Evolutionary conservation across 768 basidiomycete species (phyloP).

Genomic region (Gloeopeniophorella convolvens): DNA sequence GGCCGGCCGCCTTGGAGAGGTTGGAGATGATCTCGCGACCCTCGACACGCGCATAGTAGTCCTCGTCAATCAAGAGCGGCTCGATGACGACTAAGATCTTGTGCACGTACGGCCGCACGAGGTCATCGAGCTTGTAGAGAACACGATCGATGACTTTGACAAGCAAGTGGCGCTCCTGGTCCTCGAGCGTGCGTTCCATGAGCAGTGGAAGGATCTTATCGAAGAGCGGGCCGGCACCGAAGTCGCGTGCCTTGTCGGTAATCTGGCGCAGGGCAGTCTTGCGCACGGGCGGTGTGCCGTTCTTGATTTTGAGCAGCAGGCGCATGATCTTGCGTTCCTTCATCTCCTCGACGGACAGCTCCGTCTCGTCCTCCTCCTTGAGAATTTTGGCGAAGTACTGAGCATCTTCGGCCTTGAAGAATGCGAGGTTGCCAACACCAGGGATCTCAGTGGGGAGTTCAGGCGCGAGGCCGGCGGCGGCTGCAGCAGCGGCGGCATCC

Average conservation of each 20-base stretch:
- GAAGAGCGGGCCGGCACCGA: slow-evolving; percentile 95
- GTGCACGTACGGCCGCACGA: slow-evolving; percentile 98
- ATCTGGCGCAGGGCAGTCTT: slow-evolving; percentile 98
- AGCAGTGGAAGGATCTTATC: slow-evolving; percentile 97
- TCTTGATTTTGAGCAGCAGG: slow-evolving; percentile 95
- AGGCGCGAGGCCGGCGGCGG: slow-evolving; percentile 86
- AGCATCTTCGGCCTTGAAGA: slow-evolving; percentile 98
- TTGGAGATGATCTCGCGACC: slow-evolving; percentile 99
- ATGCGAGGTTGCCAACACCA: slow-evolving; percentile 92
- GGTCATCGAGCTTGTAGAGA: slow-evolving; percentile 96
- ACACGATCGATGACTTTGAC: slow-evolving; percentile 99
- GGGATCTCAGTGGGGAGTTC: slow-evolving; percentile 97
- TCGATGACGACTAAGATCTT: slow-evolving; percentile 99
- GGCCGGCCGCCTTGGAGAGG: slow-evolving; percentile 95
- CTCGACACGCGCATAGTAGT: slow-evolving; percentile 94
- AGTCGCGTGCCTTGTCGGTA: slow-evolving; percentile 98
- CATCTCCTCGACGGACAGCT: slow-evolving; percentile 92
- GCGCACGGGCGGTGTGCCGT: slow-evolving; percentile 96
- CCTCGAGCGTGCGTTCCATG: slow-evolving; percentile 97
- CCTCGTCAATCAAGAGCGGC: slow-evolving; percentile 96
- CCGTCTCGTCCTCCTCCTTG: slow-evolving; percentile 92
- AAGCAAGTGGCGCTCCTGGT: slow-evolving; percentile 95
- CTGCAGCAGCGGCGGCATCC: slow-evolving; percentile 80
- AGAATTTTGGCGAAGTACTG: slow-evolving; percentile 96
- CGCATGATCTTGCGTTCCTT: slow-evolving; percentile 99